phyloP scores from a whole-genome alignment of 1,284 basidiomycete genomes.

The Puccinia polysora region DNA sequence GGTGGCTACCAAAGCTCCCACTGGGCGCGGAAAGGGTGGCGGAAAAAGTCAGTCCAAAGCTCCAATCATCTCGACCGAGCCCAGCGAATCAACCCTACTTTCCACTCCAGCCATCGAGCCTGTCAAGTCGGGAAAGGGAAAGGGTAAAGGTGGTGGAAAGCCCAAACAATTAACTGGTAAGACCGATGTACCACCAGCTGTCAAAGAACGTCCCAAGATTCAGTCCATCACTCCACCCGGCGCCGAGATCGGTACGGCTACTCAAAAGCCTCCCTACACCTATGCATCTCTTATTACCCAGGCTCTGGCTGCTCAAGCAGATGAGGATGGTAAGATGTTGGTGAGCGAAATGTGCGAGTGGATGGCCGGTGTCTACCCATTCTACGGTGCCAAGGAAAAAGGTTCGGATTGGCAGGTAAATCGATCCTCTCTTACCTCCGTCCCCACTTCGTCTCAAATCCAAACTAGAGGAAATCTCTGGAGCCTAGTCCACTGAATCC shows the following conservation, averaged over 20 bases:
- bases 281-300: conserved; percentile 39
- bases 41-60: conserved; percentile 9
- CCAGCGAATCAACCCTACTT: background rate
- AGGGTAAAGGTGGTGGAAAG: conserved; percentile 20
- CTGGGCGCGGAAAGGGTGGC: conserved; percentile 1
- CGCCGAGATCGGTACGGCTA: conserved; percentile 33
- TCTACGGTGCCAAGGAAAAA: conserved; percentile 31
- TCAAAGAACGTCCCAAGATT: conserved; percentile 32
- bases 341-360: conserved; percentile 43
- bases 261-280: conserved; percentile 37
- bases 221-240: conserved; percentile 17
- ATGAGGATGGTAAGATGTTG: conserved; percentile 38
- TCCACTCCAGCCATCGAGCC: conserved; percentile 2
- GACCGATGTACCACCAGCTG: background rate
- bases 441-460: background rate
- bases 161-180: background rate
- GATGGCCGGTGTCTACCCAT: conserved; percentile 42
- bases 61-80: background rate
- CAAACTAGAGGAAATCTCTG: no score
- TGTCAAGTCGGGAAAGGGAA: background rate
- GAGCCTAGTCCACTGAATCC: background rate
- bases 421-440: background rate
- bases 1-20: background rate
- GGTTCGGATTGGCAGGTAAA: conserved; percentile 42
- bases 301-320: conserved; percentile 34